A percentile compares a stretch with the other conserved stretches of the same genome.
These are phyloP conservation scores for Leccinum incarnatum DNA, from an alignment of 768 basidiomycete species.

Conservation along the genomic window DNA sequence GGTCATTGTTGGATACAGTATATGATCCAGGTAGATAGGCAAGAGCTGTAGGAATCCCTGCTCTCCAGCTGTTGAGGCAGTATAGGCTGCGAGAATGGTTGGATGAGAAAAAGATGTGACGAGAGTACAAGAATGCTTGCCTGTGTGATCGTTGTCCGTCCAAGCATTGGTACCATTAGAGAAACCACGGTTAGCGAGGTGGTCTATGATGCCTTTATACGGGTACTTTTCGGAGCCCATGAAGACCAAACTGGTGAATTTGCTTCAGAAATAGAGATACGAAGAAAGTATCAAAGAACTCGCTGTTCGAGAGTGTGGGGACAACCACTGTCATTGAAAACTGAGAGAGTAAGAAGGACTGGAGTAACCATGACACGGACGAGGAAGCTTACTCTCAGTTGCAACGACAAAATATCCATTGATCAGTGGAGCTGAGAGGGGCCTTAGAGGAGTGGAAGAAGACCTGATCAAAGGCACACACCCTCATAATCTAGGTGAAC, in stretches of 20 bases:
- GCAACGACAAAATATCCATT: conserved; percentile 89
- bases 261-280: conserved; percentile 2
- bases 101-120: background rate
- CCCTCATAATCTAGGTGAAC: conserved; percentile 92
- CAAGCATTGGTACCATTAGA: conserved; percentile 93
- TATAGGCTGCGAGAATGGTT: conserved; percentile 57
- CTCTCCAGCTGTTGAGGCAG: conserved; percentile 91
- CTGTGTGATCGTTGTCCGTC: conserved; percentile 93
- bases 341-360: conserved; percentile 37
- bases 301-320: conserved; percentile 97
- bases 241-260: conserved; percentile 67
- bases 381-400: conserved; percentile 71
- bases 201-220: conserved; percentile 93
- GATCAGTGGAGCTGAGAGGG: conserved; percentile 69
- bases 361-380: background rate
- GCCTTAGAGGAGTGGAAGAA: conserved; percentile 13
- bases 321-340: conserved; percentile 92
- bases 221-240: conserved; percentile 96
- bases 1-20: conserved; percentile 93
- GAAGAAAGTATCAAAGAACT: conserved; percentile 26
- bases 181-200: conserved; percentile 91
- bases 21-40: conserved; percentile 93
- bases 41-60: conserved; percentile 86
- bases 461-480: conserved; percentile 30
- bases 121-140: conserved; percentile 1